Percentiles rank a stretch among this genome's conserved stretches.
Evolutionary conservation across 371 early-diverging fungal species (phyloP).

Genomic region (Syncephalastrum racemosum): DNA sequence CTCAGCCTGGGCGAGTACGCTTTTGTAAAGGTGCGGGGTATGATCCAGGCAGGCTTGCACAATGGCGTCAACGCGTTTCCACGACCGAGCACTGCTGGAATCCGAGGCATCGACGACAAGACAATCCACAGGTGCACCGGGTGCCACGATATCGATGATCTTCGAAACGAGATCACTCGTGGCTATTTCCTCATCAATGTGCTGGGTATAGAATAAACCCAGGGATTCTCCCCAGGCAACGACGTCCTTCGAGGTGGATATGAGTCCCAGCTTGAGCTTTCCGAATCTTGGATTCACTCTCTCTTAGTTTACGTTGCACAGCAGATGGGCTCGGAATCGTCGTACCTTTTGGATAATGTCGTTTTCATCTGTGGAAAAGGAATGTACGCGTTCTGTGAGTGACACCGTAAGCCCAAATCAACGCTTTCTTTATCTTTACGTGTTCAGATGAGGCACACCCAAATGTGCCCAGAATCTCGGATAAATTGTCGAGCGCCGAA

Average conservation of each 20-base stretch:
- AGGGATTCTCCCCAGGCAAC: conserved; percentile 9
- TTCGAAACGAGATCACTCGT: not conserved
- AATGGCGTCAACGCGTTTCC: conserved; percentile 16
- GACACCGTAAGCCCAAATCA: too few species aligned
- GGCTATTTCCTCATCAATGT: not conserved
- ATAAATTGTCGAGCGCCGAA: too few species aligned
- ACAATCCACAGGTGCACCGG: conserved; percentile 10
- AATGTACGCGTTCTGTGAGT: too few species aligned
- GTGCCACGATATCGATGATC: conserved; percentile 2
- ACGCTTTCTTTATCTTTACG: too few species aligned
- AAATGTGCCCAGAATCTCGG: too few species aligned
- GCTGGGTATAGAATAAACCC: conserved; percentile 7
- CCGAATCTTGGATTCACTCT: conserved; percentile 24
- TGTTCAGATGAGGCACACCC: too few species aligned
- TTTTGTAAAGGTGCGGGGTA: conserved; percentile 14
- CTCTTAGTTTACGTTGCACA: not conserved
- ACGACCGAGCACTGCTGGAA: conserved; percentile 3
- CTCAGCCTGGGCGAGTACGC: conserved; percentile 13
- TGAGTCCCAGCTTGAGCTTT: conserved; percentile 27
- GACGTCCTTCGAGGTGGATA: conserved; percentile 13
- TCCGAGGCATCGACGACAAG: conserved; percentile 24
- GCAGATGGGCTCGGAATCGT: too few species aligned
- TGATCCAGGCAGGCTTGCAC: conserved; percentile 8
- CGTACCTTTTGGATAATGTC: too few species aligned
- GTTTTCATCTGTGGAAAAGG: too few species aligned